Conservation (phyloP, 331 rosid species). For the Malus hybrid region DNA sequence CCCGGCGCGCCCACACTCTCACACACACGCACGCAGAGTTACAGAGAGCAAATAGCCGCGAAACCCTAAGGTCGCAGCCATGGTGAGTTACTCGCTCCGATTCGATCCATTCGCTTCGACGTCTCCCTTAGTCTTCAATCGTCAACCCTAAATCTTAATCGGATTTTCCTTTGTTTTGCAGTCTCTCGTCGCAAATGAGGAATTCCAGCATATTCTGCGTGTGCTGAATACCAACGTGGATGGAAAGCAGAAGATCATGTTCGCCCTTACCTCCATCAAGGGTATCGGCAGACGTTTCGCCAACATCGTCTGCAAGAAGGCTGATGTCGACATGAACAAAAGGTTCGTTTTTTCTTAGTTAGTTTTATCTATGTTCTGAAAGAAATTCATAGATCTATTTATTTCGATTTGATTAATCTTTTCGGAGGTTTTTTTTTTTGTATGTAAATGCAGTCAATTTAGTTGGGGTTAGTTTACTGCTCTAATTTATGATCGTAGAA, state of each 20-base stretch:
- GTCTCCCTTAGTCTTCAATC: neutral
- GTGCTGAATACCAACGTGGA: slow-evolving; percentile 63
- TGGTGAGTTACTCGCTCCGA: slow-evolving; percentile 25
- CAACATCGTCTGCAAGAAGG: slow-evolving; percentile 66
- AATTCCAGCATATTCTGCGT: slow-evolving; percentile 74
- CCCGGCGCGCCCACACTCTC: neutral
- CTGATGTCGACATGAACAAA: slow-evolving; percentile 63
- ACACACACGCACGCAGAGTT: neutral
- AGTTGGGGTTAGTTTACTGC: neutral
- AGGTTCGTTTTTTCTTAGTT: slow-evolving; percentile 15
- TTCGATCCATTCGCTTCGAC: neutral
- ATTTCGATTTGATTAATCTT: neutral
- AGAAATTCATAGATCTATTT: neutral
- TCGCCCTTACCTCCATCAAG: slow-evolving; percentile 69
- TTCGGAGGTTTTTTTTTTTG: neutral
- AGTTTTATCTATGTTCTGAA: neutral
- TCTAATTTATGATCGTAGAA: too few species aligned
- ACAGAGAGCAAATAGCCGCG: neutral
- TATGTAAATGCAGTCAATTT: neutral
- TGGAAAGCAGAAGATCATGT: slow-evolving; percentile 70
- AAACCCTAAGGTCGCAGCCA: slow-evolving; percentile 8
- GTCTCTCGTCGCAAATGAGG: slow-evolving; percentile 66
- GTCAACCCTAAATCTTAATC: neutral
- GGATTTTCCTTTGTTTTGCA: slow-evolving; percentile 8
- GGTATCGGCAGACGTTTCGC: slow-evolving; percentile 70